These are phyloP conservation scores for Cladorrhinum sp. DNA, from an alignment of 2,329 filamentous ascomycete species.

Conservation along the genomic window DNA sequence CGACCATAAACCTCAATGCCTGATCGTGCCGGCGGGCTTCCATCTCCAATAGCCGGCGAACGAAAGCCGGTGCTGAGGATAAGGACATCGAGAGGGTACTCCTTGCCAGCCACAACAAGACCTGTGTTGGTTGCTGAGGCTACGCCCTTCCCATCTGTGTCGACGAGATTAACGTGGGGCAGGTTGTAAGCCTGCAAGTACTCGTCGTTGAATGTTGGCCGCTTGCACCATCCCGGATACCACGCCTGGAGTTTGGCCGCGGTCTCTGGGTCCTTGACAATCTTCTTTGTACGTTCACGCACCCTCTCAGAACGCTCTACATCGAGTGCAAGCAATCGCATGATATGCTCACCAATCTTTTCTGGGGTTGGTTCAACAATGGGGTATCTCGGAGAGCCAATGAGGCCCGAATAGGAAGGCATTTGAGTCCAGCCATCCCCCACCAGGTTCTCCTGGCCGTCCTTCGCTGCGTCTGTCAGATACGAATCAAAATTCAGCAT, in stretches of 20 bases:
- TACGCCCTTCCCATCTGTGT: constrained; percentile 55
- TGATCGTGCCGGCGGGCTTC: constrained; percentile 20
- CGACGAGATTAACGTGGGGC: constrained; percentile 56
- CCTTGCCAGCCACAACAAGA: constrained; percentile 45
- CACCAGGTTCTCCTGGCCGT: constrained; percentile 42
- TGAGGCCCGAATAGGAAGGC: constrained; percentile 38
- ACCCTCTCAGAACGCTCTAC: constrained; percentile 40
- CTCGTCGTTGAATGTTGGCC: constrained; percentile 59
- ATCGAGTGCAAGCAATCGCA: constrained; percentile 40
- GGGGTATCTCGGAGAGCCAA: constrained; percentile 31
- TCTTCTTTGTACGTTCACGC: constrained; percentile 45
- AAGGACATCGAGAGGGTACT: constrained; percentile 43
- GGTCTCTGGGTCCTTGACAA: constrained; percentile 51
- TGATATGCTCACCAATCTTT: constrained; percentile 37
- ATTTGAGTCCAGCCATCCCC: constrained; percentile 47
- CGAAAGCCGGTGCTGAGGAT: constrained; percentile 39
- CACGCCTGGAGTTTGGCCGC: constrained; percentile 55
- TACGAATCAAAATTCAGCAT: constrained; percentile 42
- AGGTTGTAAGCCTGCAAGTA: constrained; percentile 59
- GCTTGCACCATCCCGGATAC: constrained; percentile 63
- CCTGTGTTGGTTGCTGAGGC: constrained; percentile 44
- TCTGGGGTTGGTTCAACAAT: constrained; percentile 35
- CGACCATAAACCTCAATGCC: constrained; percentile 42
- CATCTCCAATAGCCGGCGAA: constrained; percentile 26
- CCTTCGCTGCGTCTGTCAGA: constrained; percentile 34